Evolutionary conservation across 495 filamentous ascomycete genomes (phyloP).

Genomic region (Penicillium canescens): DNA sequence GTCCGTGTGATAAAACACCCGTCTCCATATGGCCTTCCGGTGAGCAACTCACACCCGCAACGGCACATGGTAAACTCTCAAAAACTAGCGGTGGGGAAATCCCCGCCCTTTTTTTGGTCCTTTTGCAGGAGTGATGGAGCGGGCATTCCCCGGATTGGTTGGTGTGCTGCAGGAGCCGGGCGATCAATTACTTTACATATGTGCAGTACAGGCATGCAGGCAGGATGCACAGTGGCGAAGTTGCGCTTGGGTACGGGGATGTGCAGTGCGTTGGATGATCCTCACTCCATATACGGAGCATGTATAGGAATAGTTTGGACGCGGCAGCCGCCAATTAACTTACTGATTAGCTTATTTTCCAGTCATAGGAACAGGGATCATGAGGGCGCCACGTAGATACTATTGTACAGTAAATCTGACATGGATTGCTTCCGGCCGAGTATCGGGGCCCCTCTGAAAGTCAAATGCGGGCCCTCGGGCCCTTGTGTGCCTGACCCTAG

Average conservation of each 20-base stretch:
- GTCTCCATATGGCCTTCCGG: conserved; percentile 4
- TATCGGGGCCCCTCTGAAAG: conserved; percentile 1
- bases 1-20: neutral
- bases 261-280: too few species aligned
- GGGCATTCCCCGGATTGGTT: too few species aligned
- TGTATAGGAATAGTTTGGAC: neutral
- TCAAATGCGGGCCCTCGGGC: conserved; percentile 8
- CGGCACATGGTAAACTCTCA: too few species aligned
- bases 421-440: conserved; percentile 1
- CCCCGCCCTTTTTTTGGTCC: too few species aligned
- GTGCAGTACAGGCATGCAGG: too few species aligned
- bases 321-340: neutral
- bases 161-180: too few species aligned
- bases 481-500: conserved; percentile 14
- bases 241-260: too few species aligned
- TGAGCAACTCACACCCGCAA: conserved; percentile 1
- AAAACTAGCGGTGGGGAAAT: neutral
- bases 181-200: too few species aligned
- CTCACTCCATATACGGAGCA: too few species aligned
- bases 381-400: neutral
- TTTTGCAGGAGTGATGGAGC: too few species aligned
- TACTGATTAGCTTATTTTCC: neutral
- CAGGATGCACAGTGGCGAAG: too few species aligned
- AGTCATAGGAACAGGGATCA: neutral
- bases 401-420: neutral